These are phyloP conservation scores for Malassezia obtusa DNA, from an alignment of 1,284 basidiomycete genomes.

Conservation along the genomic window DNA sequence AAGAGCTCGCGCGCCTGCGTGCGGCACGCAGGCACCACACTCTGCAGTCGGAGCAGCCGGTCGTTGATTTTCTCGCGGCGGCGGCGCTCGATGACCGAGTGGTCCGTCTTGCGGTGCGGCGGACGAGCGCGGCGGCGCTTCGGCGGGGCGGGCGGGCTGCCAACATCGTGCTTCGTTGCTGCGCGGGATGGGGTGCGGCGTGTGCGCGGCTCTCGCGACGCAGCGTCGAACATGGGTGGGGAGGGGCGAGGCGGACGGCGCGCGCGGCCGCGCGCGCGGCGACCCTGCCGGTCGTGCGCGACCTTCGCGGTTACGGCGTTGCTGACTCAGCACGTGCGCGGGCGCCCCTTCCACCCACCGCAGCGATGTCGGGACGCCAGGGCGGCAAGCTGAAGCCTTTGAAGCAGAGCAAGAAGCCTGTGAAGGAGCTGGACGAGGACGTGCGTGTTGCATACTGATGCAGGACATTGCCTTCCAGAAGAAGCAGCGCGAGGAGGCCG, in stretches of 20 bases:
- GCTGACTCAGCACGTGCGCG: neutral
- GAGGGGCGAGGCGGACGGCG: too few species aligned
- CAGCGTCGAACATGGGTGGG: too few species aligned
- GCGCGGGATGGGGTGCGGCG: neutral
- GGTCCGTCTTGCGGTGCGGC: conserved; percentile 41
- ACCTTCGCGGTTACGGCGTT: neutral
- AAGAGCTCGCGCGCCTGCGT: conserved; percentile 36
- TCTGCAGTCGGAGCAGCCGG: conserved; percentile 37
- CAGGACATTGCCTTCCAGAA: conserved; percentile 36
- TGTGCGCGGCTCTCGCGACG: too few species aligned
- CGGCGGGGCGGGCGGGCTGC: conserved; percentile 3
- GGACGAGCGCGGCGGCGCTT: conserved; percentile 30
- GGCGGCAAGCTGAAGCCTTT: conserved; percentile 42
- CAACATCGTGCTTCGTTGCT: too few species aligned
- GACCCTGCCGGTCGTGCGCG: neutral
- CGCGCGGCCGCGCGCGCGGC: neutral
- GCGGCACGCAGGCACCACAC: conserved; percentile 38
- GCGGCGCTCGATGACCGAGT: conserved; percentile 44
- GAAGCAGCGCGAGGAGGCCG: conserved; percentile 41
- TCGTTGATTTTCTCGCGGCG: conserved; percentile 48
- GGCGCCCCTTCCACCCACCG: neutral
- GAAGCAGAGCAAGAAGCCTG: conserved; percentile 38
- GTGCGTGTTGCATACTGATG: conserved; percentile 20
- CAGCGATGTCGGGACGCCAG: conserved; percentile 35
- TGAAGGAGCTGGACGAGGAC: conserved; percentile 38